phyloP scores from a whole-genome alignment of 2,329 filamentous ascomycete species.

The Stagonosporopsis cucurbitacearum region DNA sequence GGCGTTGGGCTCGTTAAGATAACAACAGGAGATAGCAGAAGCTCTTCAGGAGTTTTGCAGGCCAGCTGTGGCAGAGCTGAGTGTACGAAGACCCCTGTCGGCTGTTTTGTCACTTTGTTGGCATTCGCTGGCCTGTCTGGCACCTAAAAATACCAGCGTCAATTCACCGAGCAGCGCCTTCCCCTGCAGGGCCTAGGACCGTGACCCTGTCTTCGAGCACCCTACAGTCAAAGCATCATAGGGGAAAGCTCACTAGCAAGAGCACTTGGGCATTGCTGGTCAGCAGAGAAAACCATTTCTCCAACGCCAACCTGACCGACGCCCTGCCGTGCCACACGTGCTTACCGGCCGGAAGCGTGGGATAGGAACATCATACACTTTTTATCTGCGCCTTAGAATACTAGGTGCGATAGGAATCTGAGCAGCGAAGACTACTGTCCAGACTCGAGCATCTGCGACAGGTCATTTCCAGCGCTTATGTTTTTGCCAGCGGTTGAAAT shows the following conservation, averaged over 20 bases:
- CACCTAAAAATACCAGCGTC: constrained; percentile 30
- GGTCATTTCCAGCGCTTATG: constrained; percentile 6
- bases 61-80: constrained; percentile 30
- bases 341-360: neutral
- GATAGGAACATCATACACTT: neutral
- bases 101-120: constrained; percentile 22
- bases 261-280: constrained; percentile 3
- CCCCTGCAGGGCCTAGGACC: constrained; percentile 20
- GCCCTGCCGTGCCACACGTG: constrained; percentile 9
- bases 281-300: constrained; percentile 7
- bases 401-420: neutral
- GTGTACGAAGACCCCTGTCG: constrained; percentile 24
- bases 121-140: constrained; percentile 20
- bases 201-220: constrained; percentile 11
- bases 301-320: constrained; percentile 1
- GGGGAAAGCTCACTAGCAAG: constrained; percentile 8
- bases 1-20: constrained; percentile 17
- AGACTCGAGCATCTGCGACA: constrained; percentile 3
- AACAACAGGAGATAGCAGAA: constrained; percentile 10
- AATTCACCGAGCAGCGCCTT: constrained; percentile 22
- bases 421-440: neutral
- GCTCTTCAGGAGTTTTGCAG: constrained; percentile 27
- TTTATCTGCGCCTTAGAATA: constrained; percentile 11
- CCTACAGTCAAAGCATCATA: constrained; percentile 22
- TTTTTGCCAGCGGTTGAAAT: constrained; percentile 9